Evolutionary conservation across 257 asterid species (phyloP).

Genomic region (Solanum neorickii): DNA sequence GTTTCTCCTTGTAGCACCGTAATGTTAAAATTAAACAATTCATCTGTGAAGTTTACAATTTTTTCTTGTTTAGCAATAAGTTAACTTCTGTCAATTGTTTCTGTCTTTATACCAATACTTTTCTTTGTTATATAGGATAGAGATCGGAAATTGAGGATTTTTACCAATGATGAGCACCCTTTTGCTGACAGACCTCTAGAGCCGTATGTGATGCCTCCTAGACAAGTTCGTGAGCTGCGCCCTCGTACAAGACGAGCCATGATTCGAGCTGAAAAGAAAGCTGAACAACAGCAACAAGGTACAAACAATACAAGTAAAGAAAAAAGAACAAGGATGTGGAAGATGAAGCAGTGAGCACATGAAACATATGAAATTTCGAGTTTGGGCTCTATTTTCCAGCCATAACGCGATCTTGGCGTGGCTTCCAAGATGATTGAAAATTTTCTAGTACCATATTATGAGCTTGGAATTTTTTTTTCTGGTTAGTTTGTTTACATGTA

Average conservation of each 20-base stretch:
- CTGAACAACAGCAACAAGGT: constrained; percentile 54
- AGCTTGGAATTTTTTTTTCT: not conserved
- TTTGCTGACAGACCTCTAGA: constrained; percentile 72
- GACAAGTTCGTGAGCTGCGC: constrained; percentile 89
- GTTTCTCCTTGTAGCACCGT: not conserved
- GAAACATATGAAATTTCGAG: not conserved
- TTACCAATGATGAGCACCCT: constrained; percentile 75
- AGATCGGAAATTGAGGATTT: constrained; percentile 86
- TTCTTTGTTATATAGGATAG: constrained; percentile 44
- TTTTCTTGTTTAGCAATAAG: not conserved
- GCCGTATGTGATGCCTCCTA: constrained; percentile 64
- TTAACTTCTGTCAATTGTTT: not conserved
- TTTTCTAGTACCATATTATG: not conserved
- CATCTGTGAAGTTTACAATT: not conserved
- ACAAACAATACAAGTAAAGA: constrained; percentile 41
- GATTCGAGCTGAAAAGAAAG: constrained; percentile 93
- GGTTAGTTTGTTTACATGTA: not conserved
- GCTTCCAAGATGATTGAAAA: not conserved
- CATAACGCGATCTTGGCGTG: not conserved
- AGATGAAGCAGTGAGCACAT: constrained; percentile 26
- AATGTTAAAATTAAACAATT: not conserved
- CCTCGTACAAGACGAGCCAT: constrained; percentile 81
- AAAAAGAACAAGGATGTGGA: constrained; percentile 41
- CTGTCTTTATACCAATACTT: not conserved
- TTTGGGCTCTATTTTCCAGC: not conserved